Evolutionary conservation across 768 basidiomycete species (phyloP).

Genomic region (Termitomyces sp.): DNA sequence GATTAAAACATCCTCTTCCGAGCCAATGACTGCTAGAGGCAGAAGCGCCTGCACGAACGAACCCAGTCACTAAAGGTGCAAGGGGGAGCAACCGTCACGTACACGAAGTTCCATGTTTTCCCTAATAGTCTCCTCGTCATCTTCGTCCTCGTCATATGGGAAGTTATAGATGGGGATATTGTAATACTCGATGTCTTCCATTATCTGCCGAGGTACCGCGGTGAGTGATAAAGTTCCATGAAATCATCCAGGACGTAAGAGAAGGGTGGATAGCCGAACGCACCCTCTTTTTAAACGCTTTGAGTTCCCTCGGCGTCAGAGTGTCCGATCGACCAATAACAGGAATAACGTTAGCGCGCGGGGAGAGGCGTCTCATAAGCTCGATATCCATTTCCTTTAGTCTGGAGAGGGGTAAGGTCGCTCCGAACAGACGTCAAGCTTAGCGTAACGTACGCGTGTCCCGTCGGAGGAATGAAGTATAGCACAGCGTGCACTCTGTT

Average conservation of each 20-base stretch:
- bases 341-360: conserved; percentile 91
- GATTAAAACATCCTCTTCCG: conserved; percentile 80
- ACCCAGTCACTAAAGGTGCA: background rate
- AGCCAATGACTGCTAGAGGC: conserved; percentile 86
- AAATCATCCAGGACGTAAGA: conserved; percentile 4
- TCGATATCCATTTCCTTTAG: conserved; percentile 91
- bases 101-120: conserved; percentile 88
- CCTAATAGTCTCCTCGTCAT: conserved; percentile 86
- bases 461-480: conserved; percentile 89
- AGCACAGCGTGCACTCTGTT: conserved; percentile 83
- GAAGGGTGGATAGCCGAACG: conserved; percentile 13
- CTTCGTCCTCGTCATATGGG: conserved; percentile 90
- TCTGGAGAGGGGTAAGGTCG: conserved; percentile 25
- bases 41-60: conserved; percentile 43
- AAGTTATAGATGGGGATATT: conserved; percentile 91
- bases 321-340: conserved; percentile 86
- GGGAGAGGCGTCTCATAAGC: conserved; percentile 84
- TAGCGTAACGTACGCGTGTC: conserved; percentile 61
- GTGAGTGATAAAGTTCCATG: conserved; percentile 5
- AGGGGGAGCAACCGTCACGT: conserved; percentile 13
- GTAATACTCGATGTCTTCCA: conserved; percentile 91
- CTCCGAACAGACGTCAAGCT: background rate
- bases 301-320: conserved; percentile 75
- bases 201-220: conserved; percentile 45
- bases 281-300: conserved; percentile 78